Base-by-base conservation (phyloP, 73 alveolate genomes). In the Vitrella brassicaformis region DNA sequence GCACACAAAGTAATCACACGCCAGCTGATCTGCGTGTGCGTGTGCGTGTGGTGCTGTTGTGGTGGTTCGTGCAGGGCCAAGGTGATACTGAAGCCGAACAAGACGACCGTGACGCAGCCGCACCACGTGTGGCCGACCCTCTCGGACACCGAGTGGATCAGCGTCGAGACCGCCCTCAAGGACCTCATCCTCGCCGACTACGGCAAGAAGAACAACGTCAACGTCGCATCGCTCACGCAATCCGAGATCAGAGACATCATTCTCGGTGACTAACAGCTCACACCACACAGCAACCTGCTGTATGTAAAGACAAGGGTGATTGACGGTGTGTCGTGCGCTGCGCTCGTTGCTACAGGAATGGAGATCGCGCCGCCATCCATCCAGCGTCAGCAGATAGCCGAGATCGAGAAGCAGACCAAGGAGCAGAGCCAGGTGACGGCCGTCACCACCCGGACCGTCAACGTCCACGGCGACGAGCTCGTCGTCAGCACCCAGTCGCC, bases 101-200 rank as follows among this genome's bases (percentile, higher is more conserved):
- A 92, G 89, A 85, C 94, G 74, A 92, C 94, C 27, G 93, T 94
- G 31, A 97, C 99, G 46, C 86, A 90, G 81, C 98, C 98, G 10
- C 96, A 96, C 80, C 99, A 97, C 84, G 92, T 97, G 68, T 97
- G 99, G 99, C 99, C 99, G 47, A 91, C 94, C 83, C 91, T 97
- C 66, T 88, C 98, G 31, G 99, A 89, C 75, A 99, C 96, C 71
- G 98, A 97, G 92, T 97, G 99, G 99, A 97, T 94, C 47, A 95
- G 96, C 75, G 98, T 97, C 28, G 99, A 97, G 94, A 98, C 93
- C 56, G 99, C 96, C 89, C 90, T 97, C 72, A 97, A 94, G 89
- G 97, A 97, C 74, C 89, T 97, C 75, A 96, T 97, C 84, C 82
- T 97, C 70, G 97, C 97, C 66, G 99, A 97, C 88, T 97, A 97